Percentiles rank a stretch among this genome's conserved stretches.
These are phyloP conservation scores for Eucommia ulmoides DNA, from an alignment of 257 asterid genomes.

Conservation along the genomic window DNA sequence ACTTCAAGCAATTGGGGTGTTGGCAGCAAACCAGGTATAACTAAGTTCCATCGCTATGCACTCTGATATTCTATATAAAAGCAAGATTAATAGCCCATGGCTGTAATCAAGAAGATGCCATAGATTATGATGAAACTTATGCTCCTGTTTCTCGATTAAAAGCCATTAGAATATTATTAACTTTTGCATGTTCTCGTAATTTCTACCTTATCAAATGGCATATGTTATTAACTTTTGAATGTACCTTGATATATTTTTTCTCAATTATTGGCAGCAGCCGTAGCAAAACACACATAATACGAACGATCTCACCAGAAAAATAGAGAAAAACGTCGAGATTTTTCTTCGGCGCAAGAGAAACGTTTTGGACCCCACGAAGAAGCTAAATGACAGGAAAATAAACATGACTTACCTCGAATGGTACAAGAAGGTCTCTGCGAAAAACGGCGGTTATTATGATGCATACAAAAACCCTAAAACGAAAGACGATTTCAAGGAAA, in stretches of 20 bases:
- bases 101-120: too few relatives aligned
- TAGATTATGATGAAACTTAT: too few relatives aligned
- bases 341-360: conserved; percentile 2
- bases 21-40: neutral
- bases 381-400: conserved; percentile 18
- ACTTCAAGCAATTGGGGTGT: conserved; percentile 16
- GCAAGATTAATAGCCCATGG: too few relatives aligned
- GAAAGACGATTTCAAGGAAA: conserved; percentile 10
- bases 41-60: too few relatives aligned
- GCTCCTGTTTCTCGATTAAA: too few relatives aligned
- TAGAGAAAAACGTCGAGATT: neutral
- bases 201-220: too few relatives aligned
- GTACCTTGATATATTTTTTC: too few relatives aligned
- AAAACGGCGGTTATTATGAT: conserved; percentile 19
- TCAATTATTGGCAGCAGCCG: too few relatives aligned
- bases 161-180: too few relatives aligned
- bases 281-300: neutral
- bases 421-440: conserved; percentile 16
- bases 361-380: conserved; percentile 15
- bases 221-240: too few relatives aligned
- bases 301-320: conserved; percentile 4
- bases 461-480: conserved; percentile 6
- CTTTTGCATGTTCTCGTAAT: too few relatives aligned
- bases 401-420: conserved; percentile 21
- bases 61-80: too few relatives aligned